Percentiles rank a stretch among this genome's conserved stretches.
Conservation (phyloP, 768 basidiomycete genomes). For the Boletus eberwhitei region DNA sequence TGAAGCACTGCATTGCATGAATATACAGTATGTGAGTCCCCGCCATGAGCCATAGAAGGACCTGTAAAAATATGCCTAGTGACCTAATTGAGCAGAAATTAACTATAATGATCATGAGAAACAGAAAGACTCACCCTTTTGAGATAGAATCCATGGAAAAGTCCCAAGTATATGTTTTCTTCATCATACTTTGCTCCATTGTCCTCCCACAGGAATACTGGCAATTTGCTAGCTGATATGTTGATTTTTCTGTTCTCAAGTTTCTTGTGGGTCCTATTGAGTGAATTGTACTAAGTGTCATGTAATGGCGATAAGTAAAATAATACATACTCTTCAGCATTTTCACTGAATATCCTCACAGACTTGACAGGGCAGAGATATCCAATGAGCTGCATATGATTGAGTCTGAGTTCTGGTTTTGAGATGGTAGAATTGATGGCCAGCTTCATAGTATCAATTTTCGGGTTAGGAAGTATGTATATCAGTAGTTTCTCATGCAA, state of each 20-base stretch:
- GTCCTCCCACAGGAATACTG: neutral
- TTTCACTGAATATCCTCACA: neutral
- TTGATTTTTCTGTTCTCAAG: too few species aligned
- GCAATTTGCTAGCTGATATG: too few species aligned
- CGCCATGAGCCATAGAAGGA: neutral
- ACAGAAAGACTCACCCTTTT: neutral
- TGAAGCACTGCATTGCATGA: neutral
- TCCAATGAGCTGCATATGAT: neutral
- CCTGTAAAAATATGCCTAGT: neutral
- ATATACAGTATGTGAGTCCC: neutral
- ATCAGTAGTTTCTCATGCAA: neutral
- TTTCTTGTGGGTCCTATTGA: too few species aligned
- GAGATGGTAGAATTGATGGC: neutral
- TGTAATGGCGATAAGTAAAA: neutral
- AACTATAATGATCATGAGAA: neutral
- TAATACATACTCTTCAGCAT: neutral
- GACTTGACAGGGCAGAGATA: neutral
- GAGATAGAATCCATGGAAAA: neutral
- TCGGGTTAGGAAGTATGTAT: neutral
- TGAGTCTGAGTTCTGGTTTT: neutral
- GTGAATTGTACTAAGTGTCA: neutral
- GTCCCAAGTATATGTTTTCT: neutral
- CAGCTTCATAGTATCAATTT: neutral
- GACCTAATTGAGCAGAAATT: neutral
- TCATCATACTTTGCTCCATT: neutral